Evolutionary conservation across 352 stramenopile genomes (phyloP).

Genomic region (Thalassiosira hispida): DNA sequence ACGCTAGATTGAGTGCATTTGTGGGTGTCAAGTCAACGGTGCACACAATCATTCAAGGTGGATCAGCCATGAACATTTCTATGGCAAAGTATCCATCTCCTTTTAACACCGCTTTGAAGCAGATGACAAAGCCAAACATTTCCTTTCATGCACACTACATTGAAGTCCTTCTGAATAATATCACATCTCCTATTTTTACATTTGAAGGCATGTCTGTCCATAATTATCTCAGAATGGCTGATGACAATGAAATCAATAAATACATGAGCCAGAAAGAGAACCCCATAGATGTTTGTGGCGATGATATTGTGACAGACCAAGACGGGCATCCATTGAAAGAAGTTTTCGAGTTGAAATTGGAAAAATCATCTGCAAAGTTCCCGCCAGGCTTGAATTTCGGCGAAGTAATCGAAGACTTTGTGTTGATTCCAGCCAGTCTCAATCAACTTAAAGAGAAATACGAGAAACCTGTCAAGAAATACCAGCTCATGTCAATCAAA

Average conservation of each 20-base stretch:
- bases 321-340: slow-evolving; percentile 58
- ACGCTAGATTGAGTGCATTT: slow-evolving; percentile 23
- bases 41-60: slow-evolving; percentile 36
- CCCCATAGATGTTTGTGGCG: slow-evolving; percentile 4
- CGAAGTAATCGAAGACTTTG: slow-evolving; percentile 57
- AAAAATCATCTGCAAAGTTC: slow-evolving; percentile 39
- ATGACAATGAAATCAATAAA: slow-evolving; percentile 49
- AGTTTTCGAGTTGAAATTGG: slow-evolving; percentile 57
- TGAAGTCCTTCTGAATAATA: slow-evolving; percentile 48
- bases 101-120: slow-evolving; percentile 11
- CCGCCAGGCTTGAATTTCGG: slow-evolving; percentile 55
- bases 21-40: slow-evolving; percentile 42
- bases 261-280: slow-evolving; percentile 38
- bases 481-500: slow-evolving; percentile 62
- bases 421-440: slow-evolving; percentile 50
- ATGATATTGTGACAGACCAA: slow-evolving; percentile 45
- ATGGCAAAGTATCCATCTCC: slow-evolving; percentile 32
- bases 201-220: slow-evolving; percentile 36
- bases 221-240: slow-evolving; percentile 43
- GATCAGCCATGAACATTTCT: slow-evolving; percentile 42
- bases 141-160: slow-evolving; percentile 37
- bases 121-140: slow-evolving; percentile 51
- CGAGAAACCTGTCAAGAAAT: slow-evolving; percentile 38
- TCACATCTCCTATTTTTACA: slow-evolving; percentile 45
- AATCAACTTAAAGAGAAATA: slow-evolving; percentile 40